These are phyloP conservation scores for Fusarium falciforme DNA, from an alignment of 2,329 filamentous ascomycete species.

Conservation along the genomic window DNA sequence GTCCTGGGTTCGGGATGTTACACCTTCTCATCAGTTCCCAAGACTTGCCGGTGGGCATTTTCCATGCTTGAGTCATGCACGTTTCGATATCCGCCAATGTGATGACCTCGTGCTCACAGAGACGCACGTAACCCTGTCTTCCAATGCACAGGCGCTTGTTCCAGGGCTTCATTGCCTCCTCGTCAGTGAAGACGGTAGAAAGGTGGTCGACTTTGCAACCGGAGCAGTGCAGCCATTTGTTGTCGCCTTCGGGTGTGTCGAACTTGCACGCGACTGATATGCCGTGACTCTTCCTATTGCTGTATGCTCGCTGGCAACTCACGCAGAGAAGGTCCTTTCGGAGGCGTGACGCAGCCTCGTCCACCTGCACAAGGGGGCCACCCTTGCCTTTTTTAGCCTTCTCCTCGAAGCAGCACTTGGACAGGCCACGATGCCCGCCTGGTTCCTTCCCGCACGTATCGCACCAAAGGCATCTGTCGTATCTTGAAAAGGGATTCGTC, in stretches of 20 bases:
- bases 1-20: no score
- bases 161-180: background rate
- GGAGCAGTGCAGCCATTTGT: background rate
- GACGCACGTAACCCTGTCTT: background rate
- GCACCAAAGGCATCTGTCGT: background rate
- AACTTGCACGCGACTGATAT: background rate
- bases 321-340: background rate
- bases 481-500: background rate
- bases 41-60: background rate
- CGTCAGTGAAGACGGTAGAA: background rate
- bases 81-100: background rate
- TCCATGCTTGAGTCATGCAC: background rate
- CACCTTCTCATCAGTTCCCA: no score
- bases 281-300: background rate
- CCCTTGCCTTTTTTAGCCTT: no score
- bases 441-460: background rate
- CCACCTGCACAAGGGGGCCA: background rate
- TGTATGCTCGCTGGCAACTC: background rate
- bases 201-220: background rate
- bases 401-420: background rate
- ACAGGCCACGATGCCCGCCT: rapidly evolving
- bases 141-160: background rate
- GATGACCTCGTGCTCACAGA: background rate
- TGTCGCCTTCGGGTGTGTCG: background rate
- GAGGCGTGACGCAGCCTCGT: background rate